Evolutionary conservation across 1,284 basidiomycete genomes (phyloP), one percentile per base, ranked within the genome.

Genomic region (Rhodofomes roseus): DNA sequence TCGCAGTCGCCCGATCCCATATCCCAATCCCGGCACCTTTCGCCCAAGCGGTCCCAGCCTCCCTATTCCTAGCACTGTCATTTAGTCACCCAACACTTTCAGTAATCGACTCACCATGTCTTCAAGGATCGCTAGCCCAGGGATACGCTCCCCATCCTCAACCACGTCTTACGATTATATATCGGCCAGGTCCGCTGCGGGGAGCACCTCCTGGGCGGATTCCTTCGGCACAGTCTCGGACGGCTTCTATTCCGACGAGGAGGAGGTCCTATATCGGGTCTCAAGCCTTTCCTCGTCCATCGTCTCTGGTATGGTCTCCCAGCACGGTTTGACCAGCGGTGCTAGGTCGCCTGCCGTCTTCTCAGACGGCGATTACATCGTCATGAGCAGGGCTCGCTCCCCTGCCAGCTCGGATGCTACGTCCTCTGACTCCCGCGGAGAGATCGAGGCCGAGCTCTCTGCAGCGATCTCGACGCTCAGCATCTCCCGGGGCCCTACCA

Each of bases 211-310:
- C 4, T 70, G 67, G 12, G 65, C 68, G 4, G 69, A 70, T 52
- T 68, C 70, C 2, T 69, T 66, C 57, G 62, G 58, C 53, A 63
- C 63, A 55, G 46, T 27, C 16, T 48, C 46, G 4, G 43, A 23
- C 12, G 46, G 31, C 50, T 52, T 52, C 31, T 52, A 34, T 36
- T 69, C 67, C 40, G 71, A 72, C 25, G 80, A 78, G 18, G 84
- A 86, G 60, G 82, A 86, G 66, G 82, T 87, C 56, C 80, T 86
- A 25, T 85, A 80, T 76, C 73, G 70, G 46, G 68, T 79, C 48
- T 76, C 79, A 7, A 71, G 67, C 56, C 58, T 65, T 16, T 66
- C 66, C 43, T 68, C 65, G 53, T 63, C 64, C 52, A 59, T 64
- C 27, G 51, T 62, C 44, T 57, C 61, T 52, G 63, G 62, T 51